phyloP scores from a whole-genome alignment of 495 filamentous ascomycete species.

The Neurospora intermedia region DNA sequence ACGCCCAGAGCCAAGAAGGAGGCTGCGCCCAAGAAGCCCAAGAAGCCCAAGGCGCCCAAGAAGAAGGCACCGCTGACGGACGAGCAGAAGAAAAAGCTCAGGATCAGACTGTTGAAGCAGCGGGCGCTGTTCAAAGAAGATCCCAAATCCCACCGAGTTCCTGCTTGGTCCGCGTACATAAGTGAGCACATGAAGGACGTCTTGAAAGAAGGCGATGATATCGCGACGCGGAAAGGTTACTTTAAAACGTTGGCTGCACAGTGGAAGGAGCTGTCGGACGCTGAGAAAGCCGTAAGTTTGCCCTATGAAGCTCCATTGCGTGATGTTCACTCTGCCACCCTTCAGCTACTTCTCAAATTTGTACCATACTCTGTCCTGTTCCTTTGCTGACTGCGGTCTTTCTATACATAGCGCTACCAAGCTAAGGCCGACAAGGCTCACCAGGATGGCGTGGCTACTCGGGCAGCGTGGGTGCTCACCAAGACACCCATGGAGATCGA shows the following conservation, averaged over 20 bases:
- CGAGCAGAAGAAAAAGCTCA: slow-evolving; percentile 7
- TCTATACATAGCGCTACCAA: slow-evolving; percentile 21
- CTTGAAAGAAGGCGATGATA: neutral
- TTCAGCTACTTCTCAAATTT: neutral
- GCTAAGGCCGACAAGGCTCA: slow-evolving; percentile 41
- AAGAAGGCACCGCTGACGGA: slow-evolving; percentile 6
- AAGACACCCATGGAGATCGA: slow-evolving; percentile 47
- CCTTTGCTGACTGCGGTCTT: neutral
- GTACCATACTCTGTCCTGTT: neutral
- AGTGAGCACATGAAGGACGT: slow-evolving; percentile 3
- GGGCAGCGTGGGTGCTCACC: slow-evolving; percentile 48
- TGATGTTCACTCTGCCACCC: neutral
- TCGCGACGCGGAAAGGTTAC: neutral
- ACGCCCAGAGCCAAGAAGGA: neutral
- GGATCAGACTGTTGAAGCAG: slow-evolving; percentile 11
- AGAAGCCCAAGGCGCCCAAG: slow-evolving; percentile 8
- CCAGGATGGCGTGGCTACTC: slow-evolving; percentile 30
- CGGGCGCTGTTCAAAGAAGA: slow-evolving; percentile 20
- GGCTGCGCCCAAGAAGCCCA: neutral
- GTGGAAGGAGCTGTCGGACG: slow-evolving; percentile 19
- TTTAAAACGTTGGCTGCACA: neutral
- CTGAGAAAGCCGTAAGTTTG: slow-evolving; percentile 22
- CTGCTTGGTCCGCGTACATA: slow-evolving; percentile 15
- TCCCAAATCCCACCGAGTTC: slow-evolving; percentile 5
- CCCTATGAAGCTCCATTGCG: neutral